Evolutionary conservation across 352 stramenopile genomes (phyloP).

Genomic region (Phytophthora tentaculata): DNA sequence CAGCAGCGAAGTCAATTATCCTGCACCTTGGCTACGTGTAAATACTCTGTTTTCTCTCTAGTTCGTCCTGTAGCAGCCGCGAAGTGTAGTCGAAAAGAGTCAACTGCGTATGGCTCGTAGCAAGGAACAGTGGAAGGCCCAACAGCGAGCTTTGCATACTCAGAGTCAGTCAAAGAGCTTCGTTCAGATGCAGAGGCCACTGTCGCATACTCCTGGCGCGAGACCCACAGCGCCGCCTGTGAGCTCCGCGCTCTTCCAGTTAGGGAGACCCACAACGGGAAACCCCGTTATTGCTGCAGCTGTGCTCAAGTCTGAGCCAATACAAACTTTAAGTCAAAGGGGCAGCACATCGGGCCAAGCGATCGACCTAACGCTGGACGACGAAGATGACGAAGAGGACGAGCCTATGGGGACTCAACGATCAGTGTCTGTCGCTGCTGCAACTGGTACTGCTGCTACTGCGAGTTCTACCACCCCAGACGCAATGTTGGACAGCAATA

Average conservation of each 20-base stretch:
- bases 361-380: constrained; percentile 69
- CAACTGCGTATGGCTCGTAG: constrained; percentile 35
- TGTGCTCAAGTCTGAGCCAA: constrained; percentile 21
- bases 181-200: constrained; percentile 21
- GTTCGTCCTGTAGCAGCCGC: not conserved
- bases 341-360: constrained; percentile 8
- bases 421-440: not conserved
- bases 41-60: constrained; percentile 10
- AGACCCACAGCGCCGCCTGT: constrained; percentile 7
- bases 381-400: constrained; percentile 67
- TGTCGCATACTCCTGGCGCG: not conserved
- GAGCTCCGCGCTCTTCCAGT: constrained; percentile 21
- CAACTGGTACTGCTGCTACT: not conserved
- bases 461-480: constrained; percentile 13
- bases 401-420: constrained; percentile 31
- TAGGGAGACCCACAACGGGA: constrained; percentile 7
- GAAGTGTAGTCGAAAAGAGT: constrained; percentile 8
- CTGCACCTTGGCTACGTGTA: constrained; percentile 12
- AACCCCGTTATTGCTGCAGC: not conserved
- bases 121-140: constrained; percentile 48
- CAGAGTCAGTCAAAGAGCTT: constrained; percentile 18
- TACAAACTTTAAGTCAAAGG: constrained; percentile 14
- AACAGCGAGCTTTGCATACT: constrained; percentile 32
- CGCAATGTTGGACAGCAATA: not conserved
- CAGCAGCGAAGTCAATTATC: not conserved